phyloP scores from a whole-genome alignment of 768 basidiomycete species.

The Termitomyces sp. region DNA sequence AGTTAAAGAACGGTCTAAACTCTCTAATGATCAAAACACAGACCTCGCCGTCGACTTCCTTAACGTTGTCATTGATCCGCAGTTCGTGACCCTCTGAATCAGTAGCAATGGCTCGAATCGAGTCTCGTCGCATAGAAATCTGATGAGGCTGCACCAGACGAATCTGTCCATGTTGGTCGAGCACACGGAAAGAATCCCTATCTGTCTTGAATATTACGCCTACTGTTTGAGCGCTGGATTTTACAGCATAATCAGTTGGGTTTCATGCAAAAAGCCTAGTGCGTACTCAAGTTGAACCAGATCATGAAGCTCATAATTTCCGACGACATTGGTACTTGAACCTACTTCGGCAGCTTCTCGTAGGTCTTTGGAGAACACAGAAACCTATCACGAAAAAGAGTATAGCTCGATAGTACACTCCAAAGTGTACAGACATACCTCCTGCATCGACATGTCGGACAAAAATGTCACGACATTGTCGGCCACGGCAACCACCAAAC shows the following conservation, averaged over 20 bases:
- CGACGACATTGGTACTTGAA: slow-evolving; percentile 83
- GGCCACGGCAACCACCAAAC: slow-evolving; percentile 87
- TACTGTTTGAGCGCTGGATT: slow-evolving; percentile 75
- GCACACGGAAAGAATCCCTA: slow-evolving; percentile 89
- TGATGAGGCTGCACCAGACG: slow-evolving; percentile 90
- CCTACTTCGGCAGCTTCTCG: slow-evolving; percentile 97
- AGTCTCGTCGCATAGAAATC: slow-evolving; percentile 86
- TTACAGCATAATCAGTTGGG: slow-evolving; percentile 6
- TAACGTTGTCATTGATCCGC: slow-evolving; percentile 84
- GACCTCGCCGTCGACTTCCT: slow-evolving; percentile 87
- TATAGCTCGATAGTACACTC: not conserved
- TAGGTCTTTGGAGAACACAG: slow-evolving; percentile 95
- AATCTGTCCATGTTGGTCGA: slow-evolving; percentile 90
- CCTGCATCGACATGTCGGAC: slow-evolving; percentile 96
- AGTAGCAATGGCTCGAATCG: slow-evolving; percentile 76
- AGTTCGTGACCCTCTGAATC: slow-evolving; percentile 88
- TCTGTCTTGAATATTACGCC: slow-evolving; percentile 98
- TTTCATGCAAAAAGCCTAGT: not conserved
- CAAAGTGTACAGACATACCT: slow-evolving; percentile 43
- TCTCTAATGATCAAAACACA: slow-evolving; percentile 15
- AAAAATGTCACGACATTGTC: slow-evolving; percentile 93
- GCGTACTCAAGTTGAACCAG: slow-evolving; percentile 94
- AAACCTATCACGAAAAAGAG: slow-evolving; percentile 49
- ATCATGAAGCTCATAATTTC: slow-evolving; percentile 94
- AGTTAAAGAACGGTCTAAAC: slow-evolving; percentile 1